Base-by-base conservation (phyloP, 2,329 filamentous ascomycete species). In the Curvularia verruculosa region DNA sequence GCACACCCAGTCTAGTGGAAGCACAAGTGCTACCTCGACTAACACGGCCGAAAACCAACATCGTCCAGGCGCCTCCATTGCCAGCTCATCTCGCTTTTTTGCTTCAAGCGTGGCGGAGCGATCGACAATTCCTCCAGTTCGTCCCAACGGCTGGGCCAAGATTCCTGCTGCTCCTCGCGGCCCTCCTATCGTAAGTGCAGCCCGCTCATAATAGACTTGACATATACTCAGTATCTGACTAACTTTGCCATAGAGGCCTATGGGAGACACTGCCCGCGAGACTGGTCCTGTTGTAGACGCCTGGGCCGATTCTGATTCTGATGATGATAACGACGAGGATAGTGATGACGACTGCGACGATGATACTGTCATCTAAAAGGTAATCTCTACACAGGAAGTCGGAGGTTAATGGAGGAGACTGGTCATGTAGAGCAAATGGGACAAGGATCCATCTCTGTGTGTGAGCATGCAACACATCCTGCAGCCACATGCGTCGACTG, bases 281-380 rank as follows among this genome's bases (percentile, higher is more conserved):
- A 26, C 29, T 9, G 52, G 43, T 2, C 45, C 58, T 3, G 2
- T 41, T 18, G 45, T 54, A 8, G 53, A 56, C 23, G 44, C 47
- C 1, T 60, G 56, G 53, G 67, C 4, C 12, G 31, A 71, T 23
- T 60, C 52, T 10, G 56, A 60, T 3, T 60, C 52, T 15, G 56
- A 60, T 2, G 39, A 57, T 5, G 49, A 58, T 10, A 34, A 78
- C 71, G 26, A 78, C 73, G 26, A 79, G 72, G 66, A 77, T 1
- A 78, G 75, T 21, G 61, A 64, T 36, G 60, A 68, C 26, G 69
- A 72, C n/a, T 72, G 72, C 48, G 75, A 75, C 21, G 73, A 76
- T 23, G 73, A 76, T 24, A 71, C 68, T 8, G 73, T 76, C 19
- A 72, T 70, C 45, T 69, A 41, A 29, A 28, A 12, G 15, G 1